Evolutionary conservation across 2,329 filamentous ascomycete genomes (phyloP).

Genomic region (Ophiostoma piceae): DNA sequence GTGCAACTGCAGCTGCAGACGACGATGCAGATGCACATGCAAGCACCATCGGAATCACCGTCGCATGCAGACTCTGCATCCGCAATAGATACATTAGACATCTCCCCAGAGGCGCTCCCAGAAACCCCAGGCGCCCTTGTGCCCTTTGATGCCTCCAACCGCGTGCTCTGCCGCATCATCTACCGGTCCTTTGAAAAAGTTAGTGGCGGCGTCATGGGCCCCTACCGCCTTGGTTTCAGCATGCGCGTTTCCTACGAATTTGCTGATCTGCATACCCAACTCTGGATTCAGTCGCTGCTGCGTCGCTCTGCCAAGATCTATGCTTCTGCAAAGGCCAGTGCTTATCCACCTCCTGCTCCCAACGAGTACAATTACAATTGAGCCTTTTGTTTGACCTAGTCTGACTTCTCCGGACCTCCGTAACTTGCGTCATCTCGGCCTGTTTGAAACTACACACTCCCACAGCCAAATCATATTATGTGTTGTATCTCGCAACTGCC

Average conservation of each 20-base stretch:
- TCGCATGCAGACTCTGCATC: not conserved
- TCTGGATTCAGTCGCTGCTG: constrained; percentile 35
- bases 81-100: not conserved
- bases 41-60: not conserved
- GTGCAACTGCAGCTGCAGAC: not conserved
- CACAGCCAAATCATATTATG: not conserved
- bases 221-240: constrained; percentile 37
- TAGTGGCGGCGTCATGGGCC: constrained; percentile 37
- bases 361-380: not conserved
- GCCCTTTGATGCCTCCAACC: constrained; percentile 25
- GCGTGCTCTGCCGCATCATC: constrained; percentile 33
- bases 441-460: not conserved
- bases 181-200: constrained; percentile 38
- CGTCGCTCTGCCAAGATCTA: constrained; percentile 34
- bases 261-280: constrained; percentile 34
- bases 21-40: not conserved
- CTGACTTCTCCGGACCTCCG: not conserved
- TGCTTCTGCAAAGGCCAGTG: constrained; percentile 31
- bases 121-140: not conserved
- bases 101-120: not conserved
- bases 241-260: constrained; percentile 40
- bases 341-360: not conserved
- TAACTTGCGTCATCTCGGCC: not conserved
- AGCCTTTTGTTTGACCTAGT: not conserved
- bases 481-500: not conserved